A percentile compares a stretch with the other conserved stretches of the same genome.
These are phyloP conservation scores for Aristolochia fimbriata DNA, from an alignment of 164 flowering plant species.

Conservation along the genomic window DNA sequence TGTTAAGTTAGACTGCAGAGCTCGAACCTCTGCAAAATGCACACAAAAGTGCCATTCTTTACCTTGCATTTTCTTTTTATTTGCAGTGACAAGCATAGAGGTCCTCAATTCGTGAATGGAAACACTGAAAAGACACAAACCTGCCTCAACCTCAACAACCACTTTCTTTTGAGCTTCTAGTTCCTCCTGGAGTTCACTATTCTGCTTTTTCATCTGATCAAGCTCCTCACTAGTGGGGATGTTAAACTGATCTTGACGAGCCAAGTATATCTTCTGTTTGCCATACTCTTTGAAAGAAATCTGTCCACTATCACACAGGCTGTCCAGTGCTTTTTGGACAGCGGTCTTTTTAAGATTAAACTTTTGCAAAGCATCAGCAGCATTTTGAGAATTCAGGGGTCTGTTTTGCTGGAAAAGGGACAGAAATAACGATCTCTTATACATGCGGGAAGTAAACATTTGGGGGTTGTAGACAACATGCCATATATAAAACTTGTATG, in stretches of 20 bases:
- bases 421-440: background rate
- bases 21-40: conserved; percentile 50
- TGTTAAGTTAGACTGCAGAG: conserved; percentile 77
- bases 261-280: conserved; percentile 89
- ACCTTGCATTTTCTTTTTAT: background rate
- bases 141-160: conserved; percentile 65
- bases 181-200: conserved; percentile 54
- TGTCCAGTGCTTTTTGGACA: conserved; percentile 75
- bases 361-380: conserved; percentile 88
- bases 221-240: conserved; percentile 84
- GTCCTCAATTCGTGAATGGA: too few relatives aligned
- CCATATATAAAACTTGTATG: too few relatives aligned
- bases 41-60: background rate
- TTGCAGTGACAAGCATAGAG: background rate
- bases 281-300: conserved; percentile 72
- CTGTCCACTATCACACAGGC: conserved; percentile 17
- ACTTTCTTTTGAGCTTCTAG: conserved; percentile 50
- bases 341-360: conserved; percentile 83
- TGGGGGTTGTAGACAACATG: background rate
- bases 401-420: conserved; percentile 67
- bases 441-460: background rate
- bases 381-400: conserved; percentile 88
- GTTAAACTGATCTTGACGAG: conserved; percentile 85
- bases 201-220: conserved; percentile 72
- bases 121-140: conserved; percentile 16